These are phyloP conservation scores for Berkeleyomyces basicola DNA, from an alignment of 2,329 filamentous ascomycete genomes.

Conservation along the genomic window DNA sequence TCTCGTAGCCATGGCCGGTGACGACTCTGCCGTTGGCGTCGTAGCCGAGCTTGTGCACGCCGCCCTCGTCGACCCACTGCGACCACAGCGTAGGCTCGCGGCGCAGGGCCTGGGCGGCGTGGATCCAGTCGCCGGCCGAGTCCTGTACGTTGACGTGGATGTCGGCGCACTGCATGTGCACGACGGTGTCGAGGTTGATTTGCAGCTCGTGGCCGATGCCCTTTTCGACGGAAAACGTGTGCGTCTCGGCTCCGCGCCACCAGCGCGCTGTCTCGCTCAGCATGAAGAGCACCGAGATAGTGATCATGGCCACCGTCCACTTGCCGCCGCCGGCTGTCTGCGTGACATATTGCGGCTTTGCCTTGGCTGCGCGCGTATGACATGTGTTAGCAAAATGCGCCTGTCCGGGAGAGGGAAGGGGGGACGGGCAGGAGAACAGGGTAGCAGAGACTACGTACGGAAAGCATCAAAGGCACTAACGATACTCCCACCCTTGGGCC, in stretches of 20 bases:
- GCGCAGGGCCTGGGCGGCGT: slow-evolving; percentile 57
- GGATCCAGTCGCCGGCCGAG: slow-evolving; percentile 77
- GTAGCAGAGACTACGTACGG: slow-evolving; percentile 39
- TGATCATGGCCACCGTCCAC: slow-evolving; percentile 72
- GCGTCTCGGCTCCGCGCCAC: slow-evolving; percentile 69
- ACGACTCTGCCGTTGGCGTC: slow-evolving; percentile 38
- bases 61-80: slow-evolving; percentile 61
- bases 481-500: slow-evolving; percentile 45
- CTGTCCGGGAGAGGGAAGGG: background rate
- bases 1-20: slow-evolving; percentile 37
- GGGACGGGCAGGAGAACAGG: background rate
- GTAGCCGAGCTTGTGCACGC: slow-evolving; percentile 42
- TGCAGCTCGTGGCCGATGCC: slow-evolving; percentile 75
- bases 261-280: slow-evolving; percentile 65
- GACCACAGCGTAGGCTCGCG: slow-evolving; percentile 66
- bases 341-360: slow-evolving; percentile 82
- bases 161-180: slow-evolving; percentile 73
- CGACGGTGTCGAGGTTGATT: slow-evolving; percentile 87
- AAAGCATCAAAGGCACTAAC: slow-evolving; percentile 93
- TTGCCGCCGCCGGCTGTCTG: slow-evolving; percentile 75
- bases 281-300: slow-evolving; percentile 59
- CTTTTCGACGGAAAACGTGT: slow-evolving; percentile 89
- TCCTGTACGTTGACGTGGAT: slow-evolving; percentile 97
- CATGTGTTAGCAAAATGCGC: background rate
- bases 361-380: slow-evolving; percentile 50